Evolutionary conservation across 768 basidiomycete species (phyloP), one percentile per base, ranked within the genome.

Genomic region (Rhodotorula taiwanensis): DNA sequence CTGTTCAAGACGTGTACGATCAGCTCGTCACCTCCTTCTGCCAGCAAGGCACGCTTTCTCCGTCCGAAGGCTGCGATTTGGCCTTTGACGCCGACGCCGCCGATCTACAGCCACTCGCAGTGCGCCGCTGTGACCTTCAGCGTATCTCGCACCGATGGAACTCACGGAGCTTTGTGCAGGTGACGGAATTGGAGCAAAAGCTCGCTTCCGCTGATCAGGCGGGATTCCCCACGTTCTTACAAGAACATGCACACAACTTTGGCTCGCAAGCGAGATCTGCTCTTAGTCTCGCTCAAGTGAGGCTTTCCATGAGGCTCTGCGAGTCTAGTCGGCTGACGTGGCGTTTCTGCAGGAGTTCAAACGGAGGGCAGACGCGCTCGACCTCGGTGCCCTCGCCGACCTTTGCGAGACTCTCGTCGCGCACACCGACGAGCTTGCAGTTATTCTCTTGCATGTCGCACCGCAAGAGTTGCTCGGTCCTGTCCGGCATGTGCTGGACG

Each of bases 391-490:
- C 53, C 42, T 30, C 47, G 13, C 45, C 31, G 3, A 25, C 42
- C n/a, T 56, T 7, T 66, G 64, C 52, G 50, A 60, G 25, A 42
- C 36, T 2, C 55, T 70, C 4, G 7, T 48, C 31, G 45, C 34
- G 11, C 23, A 53, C 28, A 25, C 43, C 11, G 43, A 52, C 16
- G 45, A 30, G 1, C 61, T 70, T 28, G 27, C 56, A 1, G 45
- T 64, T 20, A 23, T 59, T 2, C 31, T 70, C 42, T 27, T 63
- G 9, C 56, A 70, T 14, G 41, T 55, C 36, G 51, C 56, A 55
- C 64, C 69, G 44, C 36, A 42, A 21, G 49, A n/a, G 39, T 5
- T 70, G 1, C 41, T 70, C 5, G 27, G 2, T 18, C 69, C 69
- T 9, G 43, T 70, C 0, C 39, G 64, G 0, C 44, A 45, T 16